Percentiles rank a stretch among this genome's conserved stretches.
Evolutionary conservation across 306 rosid species (phyloP).

Genomic region (Malus orientalis): DNA sequence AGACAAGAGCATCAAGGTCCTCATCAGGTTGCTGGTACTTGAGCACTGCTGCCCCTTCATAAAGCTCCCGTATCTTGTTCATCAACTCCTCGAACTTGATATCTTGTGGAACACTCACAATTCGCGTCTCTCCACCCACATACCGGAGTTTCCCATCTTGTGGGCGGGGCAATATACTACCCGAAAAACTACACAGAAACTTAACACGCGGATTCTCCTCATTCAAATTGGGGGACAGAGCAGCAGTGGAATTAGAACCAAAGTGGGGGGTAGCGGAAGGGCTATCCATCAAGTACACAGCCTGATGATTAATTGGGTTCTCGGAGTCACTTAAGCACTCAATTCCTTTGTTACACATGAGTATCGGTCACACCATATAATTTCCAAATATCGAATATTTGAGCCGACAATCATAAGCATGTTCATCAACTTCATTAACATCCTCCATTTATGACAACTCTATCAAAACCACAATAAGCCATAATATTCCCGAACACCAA

Average conservation of each 20-base stretch:
- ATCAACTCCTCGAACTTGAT: conserved; percentile 76
- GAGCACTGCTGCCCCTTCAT: conserved; percentile 67
- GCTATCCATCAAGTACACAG: conserved; percentile 61
- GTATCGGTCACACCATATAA: conserved; percentile 32
- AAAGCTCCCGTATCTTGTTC: conserved; percentile 83
- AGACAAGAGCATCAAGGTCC: conserved; percentile 94
- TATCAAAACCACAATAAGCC: conserved; percentile 2
- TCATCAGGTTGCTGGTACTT: conserved; percentile 98
- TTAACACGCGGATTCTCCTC: conserved; percentile 73
- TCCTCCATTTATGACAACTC: conserved; percentile 17
- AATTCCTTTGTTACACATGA: conserved; percentile 55
- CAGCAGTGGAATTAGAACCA: conserved; percentile 29
- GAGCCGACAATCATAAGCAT: neutral
- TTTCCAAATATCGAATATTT: conserved; percentile 15
- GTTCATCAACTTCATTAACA: conserved; percentile 4
- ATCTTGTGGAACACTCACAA: conserved; percentile 70
- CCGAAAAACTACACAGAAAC: conserved; percentile 82
- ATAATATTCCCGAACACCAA: conserved; percentile 13
- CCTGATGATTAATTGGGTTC: conserved; percentile 29
- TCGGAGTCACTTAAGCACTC: conserved; percentile 46
- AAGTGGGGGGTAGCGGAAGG: conserved; percentile 44
- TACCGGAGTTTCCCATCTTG: conserved; percentile 93
- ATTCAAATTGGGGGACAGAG: conserved; percentile 26
- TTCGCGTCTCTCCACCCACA: conserved; percentile 95
- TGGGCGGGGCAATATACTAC: conserved; percentile 95